These are phyloP conservation scores for Candida gigantensis DNA, from an alignment of 1,139 yeast genomes.

Conservation along the genomic window DNA sequence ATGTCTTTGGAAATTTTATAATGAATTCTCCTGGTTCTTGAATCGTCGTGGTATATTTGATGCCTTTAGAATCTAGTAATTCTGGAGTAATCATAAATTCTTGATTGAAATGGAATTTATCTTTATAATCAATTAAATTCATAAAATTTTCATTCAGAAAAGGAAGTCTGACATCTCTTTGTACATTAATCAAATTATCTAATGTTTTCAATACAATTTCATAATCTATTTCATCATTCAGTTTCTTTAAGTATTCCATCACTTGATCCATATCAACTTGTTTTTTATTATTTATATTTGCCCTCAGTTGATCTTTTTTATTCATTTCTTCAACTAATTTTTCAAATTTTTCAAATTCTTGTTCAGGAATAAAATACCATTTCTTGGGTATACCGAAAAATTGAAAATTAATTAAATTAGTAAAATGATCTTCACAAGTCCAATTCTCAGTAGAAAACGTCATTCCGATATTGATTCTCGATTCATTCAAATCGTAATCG, in stretches of 20 bases:
- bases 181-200: slow-evolving; percentile 32
- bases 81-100: slow-evolving; percentile 52
- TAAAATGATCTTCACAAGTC: slow-evolving; percentile 75
- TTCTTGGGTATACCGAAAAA: slow-evolving; percentile 68
- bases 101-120: slow-evolving; percentile 26
- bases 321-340: slow-evolving; percentile 28
- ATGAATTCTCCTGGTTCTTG: slow-evolving; percentile 66
- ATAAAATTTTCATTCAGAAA: slow-evolving; percentile 30
- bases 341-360: slow-evolving; percentile 65
- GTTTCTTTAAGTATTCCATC: slow-evolving; percentile 16
- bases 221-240: slow-evolving; percentile 22
- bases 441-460: slow-evolving; percentile 71
- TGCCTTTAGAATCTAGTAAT: slow-evolving; percentile 45
- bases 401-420: slow-evolving; percentile 66
- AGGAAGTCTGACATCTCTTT: slow-evolving; percentile 23
- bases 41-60: slow-evolving; percentile 43
- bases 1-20: slow-evolving; percentile 57
- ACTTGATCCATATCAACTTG: slow-evolving; percentile 18
- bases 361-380: slow-evolving; percentile 85
- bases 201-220: slow-evolving; percentile 31
- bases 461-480: slow-evolving; percentile 53
- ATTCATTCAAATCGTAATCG: slow-evolving; percentile 36
- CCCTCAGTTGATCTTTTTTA: slow-evolving; percentile 16
- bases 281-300: slow-evolving; percentile 25
- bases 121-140: slow-evolving; percentile 18